These are phyloP conservation scores for Lentinula boryana DNA, from an alignment of 768 basidiomycete genomes.

Conservation along the genomic window DNA sequence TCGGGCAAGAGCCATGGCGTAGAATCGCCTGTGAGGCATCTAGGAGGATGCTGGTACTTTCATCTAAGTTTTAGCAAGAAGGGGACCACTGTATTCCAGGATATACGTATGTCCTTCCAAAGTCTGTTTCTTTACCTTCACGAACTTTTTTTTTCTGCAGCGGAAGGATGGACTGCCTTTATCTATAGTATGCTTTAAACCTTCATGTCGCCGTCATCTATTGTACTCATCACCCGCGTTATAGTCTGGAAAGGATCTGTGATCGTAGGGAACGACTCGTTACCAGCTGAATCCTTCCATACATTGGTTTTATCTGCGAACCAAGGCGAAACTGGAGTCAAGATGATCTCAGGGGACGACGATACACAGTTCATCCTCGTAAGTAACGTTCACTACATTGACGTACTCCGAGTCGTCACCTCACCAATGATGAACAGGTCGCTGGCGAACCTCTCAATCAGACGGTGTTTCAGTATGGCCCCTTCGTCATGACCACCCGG, in stretches of 20 bases:
- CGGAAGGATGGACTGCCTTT: conserved; percentile 87
- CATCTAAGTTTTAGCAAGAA: conserved; percentile 65
- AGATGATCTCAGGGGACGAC: conserved; percentile 49
- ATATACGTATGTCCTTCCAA: conserved; percentile 52
- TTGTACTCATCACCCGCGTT: not conserved
- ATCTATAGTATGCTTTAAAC: conserved; percentile 56
- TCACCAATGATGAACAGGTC: conserved; percentile 32
- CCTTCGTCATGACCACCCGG: conserved; percentile 79
- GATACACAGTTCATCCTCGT: conserved; percentile 76
- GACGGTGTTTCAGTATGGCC: conserved; percentile 80
- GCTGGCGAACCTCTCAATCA: conserved; percentile 90
- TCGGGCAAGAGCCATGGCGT: conserved; percentile 84
- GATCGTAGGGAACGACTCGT: conserved; percentile 45
- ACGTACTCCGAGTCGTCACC: not conserved
- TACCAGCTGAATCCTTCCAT: conserved; percentile 54
- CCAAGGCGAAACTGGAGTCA: conserved; percentile 59
- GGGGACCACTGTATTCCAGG: conserved; percentile 62
- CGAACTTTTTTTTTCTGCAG: conserved; percentile 25
- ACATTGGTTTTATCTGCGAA: conserved; percentile 77
- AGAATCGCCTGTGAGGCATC: conserved; percentile 82
- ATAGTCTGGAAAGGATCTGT: conserved; percentile 65
- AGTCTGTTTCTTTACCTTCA: not conserved
- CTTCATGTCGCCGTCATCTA: not conserved
- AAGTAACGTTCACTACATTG: conserved; percentile 14
- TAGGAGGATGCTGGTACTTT: conserved; percentile 94